Evolutionary conservation across 345 rosid species (phyloP).

Genomic region (Excoecaria cochinchinensis): DNA sequence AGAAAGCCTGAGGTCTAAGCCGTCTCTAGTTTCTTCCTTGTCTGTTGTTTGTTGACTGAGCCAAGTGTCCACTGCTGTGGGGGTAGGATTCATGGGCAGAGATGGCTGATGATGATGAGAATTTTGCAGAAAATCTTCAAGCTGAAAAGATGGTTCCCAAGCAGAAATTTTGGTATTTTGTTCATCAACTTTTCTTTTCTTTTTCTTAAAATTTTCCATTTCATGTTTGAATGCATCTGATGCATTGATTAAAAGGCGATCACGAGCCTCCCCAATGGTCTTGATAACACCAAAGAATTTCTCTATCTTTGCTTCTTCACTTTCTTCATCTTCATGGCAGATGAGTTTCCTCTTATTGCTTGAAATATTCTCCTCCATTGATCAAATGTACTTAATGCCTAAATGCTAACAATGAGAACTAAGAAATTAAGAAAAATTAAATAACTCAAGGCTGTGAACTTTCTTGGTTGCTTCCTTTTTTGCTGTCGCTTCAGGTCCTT

Average conservation of each 20-base stretch:
- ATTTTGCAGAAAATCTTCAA: constrained; percentile 33
- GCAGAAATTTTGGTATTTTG: background rate
- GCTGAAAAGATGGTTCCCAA: constrained; percentile 36
- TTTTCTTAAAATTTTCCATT: background rate
- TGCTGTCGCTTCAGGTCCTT: too few relatives aligned
- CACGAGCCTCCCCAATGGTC: constrained; percentile 38
- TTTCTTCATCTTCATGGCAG: constrained; percentile 13
- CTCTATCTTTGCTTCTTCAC: constrained; percentile 41
- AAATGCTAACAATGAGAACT: too few relatives aligned
- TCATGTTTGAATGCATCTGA: background rate
- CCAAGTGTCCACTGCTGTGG: constrained; percentile 4
- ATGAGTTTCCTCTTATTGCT: constrained; percentile 33
- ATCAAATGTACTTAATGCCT: background rate
- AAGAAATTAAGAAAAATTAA: too few relatives aligned
- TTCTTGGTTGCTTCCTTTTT: constrained; percentile 26
- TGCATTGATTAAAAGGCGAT: constrained; percentile 15
- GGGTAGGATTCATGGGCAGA: background rate
- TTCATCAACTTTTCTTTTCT: constrained; percentile 15
- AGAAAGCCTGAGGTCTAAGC: constrained; percentile 39
- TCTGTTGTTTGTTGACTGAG: background rate
- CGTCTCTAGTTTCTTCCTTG: constrained; percentile 17
- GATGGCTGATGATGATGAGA: background rate
- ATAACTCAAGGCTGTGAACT: background rate
- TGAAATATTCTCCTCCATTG: constrained; percentile 20
- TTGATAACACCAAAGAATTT: constrained; percentile 39